Percentiles rank a stretch among this genome's conserved stretches.
phyloP scores from a whole-genome alignment of 768 basidiomycete species.

The Butyriboletus loyo region DNA sequence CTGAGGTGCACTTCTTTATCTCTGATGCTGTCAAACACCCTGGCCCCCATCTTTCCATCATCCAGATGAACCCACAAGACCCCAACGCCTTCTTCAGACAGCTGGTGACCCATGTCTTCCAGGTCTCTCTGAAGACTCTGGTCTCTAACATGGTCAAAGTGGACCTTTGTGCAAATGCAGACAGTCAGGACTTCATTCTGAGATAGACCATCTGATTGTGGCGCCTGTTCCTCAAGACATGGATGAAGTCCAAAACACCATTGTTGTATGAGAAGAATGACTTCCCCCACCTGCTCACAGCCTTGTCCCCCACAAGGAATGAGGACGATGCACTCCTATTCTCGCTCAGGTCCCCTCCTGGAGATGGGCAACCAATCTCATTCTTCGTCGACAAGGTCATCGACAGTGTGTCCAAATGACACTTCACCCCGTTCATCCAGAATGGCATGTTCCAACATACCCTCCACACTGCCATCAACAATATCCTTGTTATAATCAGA shows the following conservation, averaged over 20 bases:
- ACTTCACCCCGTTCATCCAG: background rate
- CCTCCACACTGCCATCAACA: background rate
- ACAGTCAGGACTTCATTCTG: no score
- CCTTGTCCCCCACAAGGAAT: background rate
- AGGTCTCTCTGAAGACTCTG: no score
- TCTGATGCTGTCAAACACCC: no score
- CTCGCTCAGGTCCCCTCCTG: background rate
- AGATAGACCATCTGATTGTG: no score
- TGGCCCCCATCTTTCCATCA: no score
- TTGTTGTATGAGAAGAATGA: background rate
- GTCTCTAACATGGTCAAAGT: no score
- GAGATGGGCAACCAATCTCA: background rate
- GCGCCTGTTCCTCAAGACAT: background rate
- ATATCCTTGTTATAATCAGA: no score
- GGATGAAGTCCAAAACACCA: background rate
- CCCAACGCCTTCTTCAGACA: no score
- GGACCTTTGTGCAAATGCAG: no score
- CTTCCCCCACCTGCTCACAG: background rate
- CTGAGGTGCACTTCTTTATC: no score
- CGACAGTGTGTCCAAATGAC: fast-evolving
- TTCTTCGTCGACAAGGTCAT: background rate
- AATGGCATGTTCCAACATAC: background rate
- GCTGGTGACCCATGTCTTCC: no score
- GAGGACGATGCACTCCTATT: background rate
- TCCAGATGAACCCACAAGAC: no score